phyloP scores from a whole-genome alignment of 768 basidiomycete genomes.

The Tylopilus vinaceipallidus region DNA sequence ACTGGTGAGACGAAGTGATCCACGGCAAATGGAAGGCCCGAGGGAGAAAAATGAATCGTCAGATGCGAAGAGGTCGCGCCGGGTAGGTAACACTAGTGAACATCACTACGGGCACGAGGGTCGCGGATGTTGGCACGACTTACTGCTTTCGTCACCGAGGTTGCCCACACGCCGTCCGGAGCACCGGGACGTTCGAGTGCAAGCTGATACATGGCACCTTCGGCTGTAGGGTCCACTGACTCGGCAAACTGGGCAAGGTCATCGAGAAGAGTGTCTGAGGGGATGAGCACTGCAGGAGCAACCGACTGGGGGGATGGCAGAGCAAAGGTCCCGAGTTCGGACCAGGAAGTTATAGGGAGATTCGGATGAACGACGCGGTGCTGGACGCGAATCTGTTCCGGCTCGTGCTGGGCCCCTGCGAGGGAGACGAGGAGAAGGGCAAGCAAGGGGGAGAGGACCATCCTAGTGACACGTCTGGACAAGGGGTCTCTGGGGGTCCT shows the following conservation, averaged over 20 bases:
- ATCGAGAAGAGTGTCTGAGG: conserved; percentile 41
- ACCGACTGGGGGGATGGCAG: conserved; percentile 30
- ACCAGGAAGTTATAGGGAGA: conserved; percentile 25
- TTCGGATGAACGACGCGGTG: conserved; percentile 35
- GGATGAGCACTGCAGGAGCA: conserved; percentile 36
- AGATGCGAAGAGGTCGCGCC: conserved; percentile 53
- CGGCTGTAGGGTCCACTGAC: conserved; percentile 35
- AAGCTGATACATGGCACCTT: conserved; percentile 64
- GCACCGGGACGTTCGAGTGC: conserved; percentile 54
- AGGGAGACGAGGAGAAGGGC: conserved; percentile 14
- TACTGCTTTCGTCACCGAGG: conserved; percentile 38
- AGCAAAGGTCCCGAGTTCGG: conserved; percentile 25
- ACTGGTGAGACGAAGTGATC: conserved; percentile 72
- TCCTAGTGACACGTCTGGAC: conserved; percentile 4
- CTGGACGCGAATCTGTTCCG: conserved; percentile 14
- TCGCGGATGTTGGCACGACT: conserved; percentile 54
- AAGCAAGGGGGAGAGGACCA: conserved; percentile 6
- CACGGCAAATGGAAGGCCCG: conserved; percentile 55
- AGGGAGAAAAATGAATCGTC: conserved; percentile 50
- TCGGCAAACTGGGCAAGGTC: conserved; percentile 48
- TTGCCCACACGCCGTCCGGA: conserved; percentile 33
- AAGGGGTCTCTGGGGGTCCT: conserved; percentile 22
- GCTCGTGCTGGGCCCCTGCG: conserved; percentile 12
- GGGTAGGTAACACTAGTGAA: conserved; percentile 64
- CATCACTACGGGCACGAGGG: conserved; percentile 6